Percentiles rank a stretch among this genome's conserved stretches.
Evolutionary conservation across 305 asterid genomes (phyloP).

Genomic region (Galium porrigens): DNA sequence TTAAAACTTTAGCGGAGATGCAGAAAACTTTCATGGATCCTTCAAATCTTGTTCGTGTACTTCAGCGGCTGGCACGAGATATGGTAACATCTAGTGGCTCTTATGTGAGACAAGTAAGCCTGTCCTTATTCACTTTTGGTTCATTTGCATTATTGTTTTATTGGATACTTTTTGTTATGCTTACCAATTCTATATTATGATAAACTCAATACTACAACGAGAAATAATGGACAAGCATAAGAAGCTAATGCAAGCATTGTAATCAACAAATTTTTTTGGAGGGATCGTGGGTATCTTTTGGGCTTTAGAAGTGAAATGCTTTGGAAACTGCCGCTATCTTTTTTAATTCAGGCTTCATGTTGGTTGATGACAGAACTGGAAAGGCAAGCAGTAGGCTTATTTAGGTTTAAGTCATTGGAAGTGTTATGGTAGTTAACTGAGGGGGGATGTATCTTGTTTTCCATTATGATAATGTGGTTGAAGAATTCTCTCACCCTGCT

Average conservation of each 20-base stretch:
- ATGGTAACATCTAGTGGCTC: constrained; percentile 70
- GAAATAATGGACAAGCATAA: no score
- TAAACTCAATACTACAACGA: neutral
- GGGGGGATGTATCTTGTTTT: neutral
- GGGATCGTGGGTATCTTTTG: neutral
- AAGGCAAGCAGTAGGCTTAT: neutral
- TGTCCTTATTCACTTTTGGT: constrained; percentile 10
- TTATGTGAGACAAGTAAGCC: constrained; percentile 65
- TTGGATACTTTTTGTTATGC: neutral
- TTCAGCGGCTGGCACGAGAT: constrained; percentile 94
- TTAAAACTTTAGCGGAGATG: constrained; percentile 76
- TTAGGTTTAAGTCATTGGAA: neutral
- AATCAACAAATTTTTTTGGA: no score
- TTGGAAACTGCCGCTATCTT: neutral
- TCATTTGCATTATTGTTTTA: neutral
- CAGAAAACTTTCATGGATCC: constrained; percentile 85
- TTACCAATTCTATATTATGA: neutral
- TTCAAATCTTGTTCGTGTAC: constrained; percentile 64
- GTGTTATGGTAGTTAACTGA: neutral
- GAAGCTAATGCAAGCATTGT: no score
- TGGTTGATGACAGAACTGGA: neutral
- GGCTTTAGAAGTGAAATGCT: neutral
- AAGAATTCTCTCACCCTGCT: neutral
- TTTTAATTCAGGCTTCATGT: neutral
- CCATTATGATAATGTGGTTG: no score